phyloP scores from a whole-genome alignment of 139 green algal species.

The Penium margaritaceum region DNA sequence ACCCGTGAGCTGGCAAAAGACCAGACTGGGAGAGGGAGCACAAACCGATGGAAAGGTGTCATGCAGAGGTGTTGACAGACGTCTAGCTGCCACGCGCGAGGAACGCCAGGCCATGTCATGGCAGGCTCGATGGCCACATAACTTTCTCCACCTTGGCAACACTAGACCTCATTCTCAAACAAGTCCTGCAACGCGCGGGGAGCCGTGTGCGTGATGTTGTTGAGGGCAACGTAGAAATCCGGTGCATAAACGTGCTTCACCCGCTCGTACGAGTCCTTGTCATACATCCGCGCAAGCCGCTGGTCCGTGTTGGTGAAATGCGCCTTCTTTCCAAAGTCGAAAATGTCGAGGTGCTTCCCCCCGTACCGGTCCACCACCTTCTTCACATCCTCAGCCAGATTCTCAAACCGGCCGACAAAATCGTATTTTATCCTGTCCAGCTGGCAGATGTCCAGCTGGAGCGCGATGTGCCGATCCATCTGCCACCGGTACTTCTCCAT shows the following conservation, averaged over 20 bases:
- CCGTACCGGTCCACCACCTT: constrained; percentile 3
- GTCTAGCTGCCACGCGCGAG: too few species aligned
- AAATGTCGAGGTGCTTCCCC: constrained; percentile 1
- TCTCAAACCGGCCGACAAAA: constrained; percentile 10
- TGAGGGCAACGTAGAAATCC: constrained; percentile 9
- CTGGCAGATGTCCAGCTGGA: neutral
- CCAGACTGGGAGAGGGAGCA: too few species aligned
- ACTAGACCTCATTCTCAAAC: neutral
- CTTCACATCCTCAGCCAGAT: constrained; percentile 2
- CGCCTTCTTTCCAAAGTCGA: neutral
- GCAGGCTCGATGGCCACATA: too few species aligned
- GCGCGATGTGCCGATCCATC: neutral
- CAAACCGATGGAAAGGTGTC: too few species aligned
- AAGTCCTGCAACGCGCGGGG: neutral
- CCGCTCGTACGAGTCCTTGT: constrained; percentile 2
- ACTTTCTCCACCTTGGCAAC: too few species aligned
- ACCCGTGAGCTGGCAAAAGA: too few species aligned
- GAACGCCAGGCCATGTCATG: too few species aligned
- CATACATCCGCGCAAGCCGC: neutral
- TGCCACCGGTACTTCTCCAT: neutral
- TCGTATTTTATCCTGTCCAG: neutral
- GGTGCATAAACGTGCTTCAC: neutral
- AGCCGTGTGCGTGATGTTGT: constrained; percentile 8
- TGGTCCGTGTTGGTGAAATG: neutral
- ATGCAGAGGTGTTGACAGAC: too few species aligned